Evolutionary conservation across 2,329 filamentous ascomycete genomes (phyloP).

Genomic region (Fusarium denticulatum): DNA sequence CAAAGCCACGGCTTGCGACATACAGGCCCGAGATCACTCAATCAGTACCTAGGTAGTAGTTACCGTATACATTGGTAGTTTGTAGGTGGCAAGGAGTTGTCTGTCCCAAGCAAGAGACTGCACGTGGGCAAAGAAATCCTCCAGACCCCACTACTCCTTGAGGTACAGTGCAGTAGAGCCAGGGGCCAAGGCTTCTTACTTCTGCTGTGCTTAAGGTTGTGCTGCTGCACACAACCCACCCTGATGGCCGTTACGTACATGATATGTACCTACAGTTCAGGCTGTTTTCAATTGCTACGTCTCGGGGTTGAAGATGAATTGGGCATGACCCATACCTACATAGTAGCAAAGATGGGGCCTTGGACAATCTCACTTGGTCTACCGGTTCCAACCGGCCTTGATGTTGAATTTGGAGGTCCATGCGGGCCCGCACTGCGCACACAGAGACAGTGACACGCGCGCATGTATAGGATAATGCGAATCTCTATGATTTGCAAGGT

Average conservation of each 20-base stretch:
- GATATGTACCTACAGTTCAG: neutral
- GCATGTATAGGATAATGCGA: neutral
- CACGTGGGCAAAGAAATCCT: slow-evolving; percentile 35
- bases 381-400: slow-evolving; percentile 11
- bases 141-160: neutral
- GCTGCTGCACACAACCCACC: neutral
- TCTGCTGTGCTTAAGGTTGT: neutral
- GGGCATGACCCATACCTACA: neutral
- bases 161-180: neutral
- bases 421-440: neutral
- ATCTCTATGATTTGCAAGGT: slow-evolving; percentile 2
- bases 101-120: slow-evolving; percentile 10
- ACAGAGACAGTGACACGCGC: too few relatives aligned
- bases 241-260: slow-evolving; percentile 21
- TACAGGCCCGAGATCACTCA: slow-evolving; percentile 14
- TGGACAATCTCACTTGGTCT: neutral
- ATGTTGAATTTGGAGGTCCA: slow-evolving; percentile 7
- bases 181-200: neutral
- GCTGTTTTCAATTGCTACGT: neutral
- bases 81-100: slow-evolving; percentile 14
- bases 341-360: slow-evolving; percentile 3
- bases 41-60: neutral
- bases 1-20: slow-evolving; percentile 13
- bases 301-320: neutral
- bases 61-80: slow-evolving; percentile 23